Conservation (phyloP, 2,329 filamentous ascomycete genomes). For the Alternaria viburni region DNA sequence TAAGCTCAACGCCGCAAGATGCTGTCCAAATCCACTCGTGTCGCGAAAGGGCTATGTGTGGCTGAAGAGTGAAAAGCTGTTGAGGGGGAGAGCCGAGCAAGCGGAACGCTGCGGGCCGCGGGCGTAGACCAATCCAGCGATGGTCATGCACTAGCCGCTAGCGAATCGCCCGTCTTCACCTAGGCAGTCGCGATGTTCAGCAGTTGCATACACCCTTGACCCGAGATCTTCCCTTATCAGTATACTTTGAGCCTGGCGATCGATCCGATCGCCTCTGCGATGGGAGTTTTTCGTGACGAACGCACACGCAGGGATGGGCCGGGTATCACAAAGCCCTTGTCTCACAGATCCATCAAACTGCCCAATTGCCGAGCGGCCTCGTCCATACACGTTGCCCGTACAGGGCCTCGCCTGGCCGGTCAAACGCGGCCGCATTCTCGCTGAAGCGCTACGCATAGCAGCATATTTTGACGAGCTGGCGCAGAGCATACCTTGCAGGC, state of each 20-base stretch:
- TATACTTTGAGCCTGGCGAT: background rate
- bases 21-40: background rate
- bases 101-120: constrained; percentile 4
- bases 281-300: background rate
- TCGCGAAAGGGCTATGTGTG: background rate
- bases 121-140: background rate
- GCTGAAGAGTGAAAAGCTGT: background rate
- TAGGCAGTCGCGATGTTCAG: background rate
- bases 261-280: background rate
- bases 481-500: constrained; percentile 20
- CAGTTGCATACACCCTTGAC: background rate
- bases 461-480: constrained; percentile 13
- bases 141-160: background rate
- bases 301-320: constrained; percentile 1
- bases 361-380: constrained; percentile 8
- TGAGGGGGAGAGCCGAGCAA: background rate
- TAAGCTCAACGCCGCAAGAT: background rate
- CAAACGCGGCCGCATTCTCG: constrained; percentile 11
- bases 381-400: background rate
- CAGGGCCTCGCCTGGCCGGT: constrained; percentile 7
- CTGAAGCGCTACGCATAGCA: constrained; percentile 10
- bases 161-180: background rate
- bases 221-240: background rate
- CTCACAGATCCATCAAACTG: background rate
- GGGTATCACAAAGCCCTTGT: constrained; percentile 1